phyloP scores from a whole-genome alignment of 176 grass and related monocot species.

The Ensete glaucum region DNA sequence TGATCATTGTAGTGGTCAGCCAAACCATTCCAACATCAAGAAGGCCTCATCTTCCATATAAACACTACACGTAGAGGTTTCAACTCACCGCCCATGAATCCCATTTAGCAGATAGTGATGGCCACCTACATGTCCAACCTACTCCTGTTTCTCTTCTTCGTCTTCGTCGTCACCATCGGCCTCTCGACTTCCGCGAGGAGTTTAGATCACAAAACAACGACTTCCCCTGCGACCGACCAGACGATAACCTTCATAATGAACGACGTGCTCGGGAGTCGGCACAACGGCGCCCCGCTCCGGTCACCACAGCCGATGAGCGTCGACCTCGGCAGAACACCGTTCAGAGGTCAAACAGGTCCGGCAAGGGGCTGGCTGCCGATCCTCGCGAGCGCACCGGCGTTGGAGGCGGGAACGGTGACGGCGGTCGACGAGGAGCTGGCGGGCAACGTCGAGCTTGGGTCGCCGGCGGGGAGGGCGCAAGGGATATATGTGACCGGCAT shows the following conservation, averaged over 20 bases:
- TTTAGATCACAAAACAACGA: conserved; percentile 4
- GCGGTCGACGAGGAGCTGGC: conserved; percentile 43
- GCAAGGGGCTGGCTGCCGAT: conserved; percentile 32
- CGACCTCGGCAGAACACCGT: conserved; percentile 15
- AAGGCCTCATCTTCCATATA: background rate
- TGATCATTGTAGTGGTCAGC: background rate
- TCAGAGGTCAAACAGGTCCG: conserved; percentile 19
- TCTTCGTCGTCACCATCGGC: conserved; percentile 16
- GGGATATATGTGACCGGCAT: conserved; percentile 48
- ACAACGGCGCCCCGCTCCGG: background rate
- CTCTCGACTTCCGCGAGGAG: conserved; percentile 15
- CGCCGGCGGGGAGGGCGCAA: conserved; percentile 35
- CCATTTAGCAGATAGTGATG: background rate
- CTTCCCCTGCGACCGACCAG: conserved; percentile 16
- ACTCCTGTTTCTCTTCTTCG: conserved; percentile 30
- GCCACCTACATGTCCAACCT: background rate
- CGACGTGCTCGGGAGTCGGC: conserved; percentile 8
- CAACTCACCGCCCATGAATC: background rate
- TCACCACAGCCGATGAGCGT: background rate
- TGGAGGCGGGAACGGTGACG: conserved; percentile 26
- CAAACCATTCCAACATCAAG: background rate
- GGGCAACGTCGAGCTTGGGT: conserved; percentile 30
- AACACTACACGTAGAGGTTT: background rate
- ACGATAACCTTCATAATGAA: conserved; percentile 49
- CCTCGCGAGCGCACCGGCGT: conserved; percentile 27